Conservation (phyloP, 225 moss, liverwort and hornwort species). For the Bryum argenteum region DNA sequence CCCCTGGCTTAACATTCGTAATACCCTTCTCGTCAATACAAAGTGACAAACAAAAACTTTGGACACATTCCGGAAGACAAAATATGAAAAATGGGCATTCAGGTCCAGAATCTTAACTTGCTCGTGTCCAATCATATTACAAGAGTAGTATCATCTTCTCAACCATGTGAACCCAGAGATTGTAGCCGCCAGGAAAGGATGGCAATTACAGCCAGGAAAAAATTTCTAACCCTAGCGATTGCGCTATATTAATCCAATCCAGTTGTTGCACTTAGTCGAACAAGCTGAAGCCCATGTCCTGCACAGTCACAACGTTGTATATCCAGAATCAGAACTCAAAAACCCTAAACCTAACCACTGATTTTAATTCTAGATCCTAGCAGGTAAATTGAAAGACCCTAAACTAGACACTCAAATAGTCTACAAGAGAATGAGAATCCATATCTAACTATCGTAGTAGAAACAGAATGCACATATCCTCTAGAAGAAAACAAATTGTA, state of each 20-base stretch:
- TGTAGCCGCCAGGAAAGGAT: not conserved
- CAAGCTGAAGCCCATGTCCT: conserved; percentile 76
- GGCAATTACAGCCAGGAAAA: not conserved
- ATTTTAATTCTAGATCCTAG: too few relatives aligned
- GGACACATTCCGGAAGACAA: not conserved
- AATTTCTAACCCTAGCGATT: not conserved
- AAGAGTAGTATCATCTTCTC: not conserved
- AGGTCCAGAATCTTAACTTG: conserved; percentile 17
- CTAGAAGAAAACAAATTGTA: too few relatives aligned
- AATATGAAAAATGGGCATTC: not conserved
- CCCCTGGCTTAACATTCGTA: too few relatives aligned
- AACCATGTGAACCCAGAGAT: conserved; percentile 13
- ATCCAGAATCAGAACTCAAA: not conserved
- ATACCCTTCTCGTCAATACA: too few relatives aligned
- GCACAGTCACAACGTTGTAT: not conserved
- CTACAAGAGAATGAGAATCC: too few relatives aligned
- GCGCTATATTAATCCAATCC: not conserved
- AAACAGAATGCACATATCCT: too few relatives aligned
- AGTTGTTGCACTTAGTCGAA: conserved; percentile 49
- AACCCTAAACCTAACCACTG: conserved; percentile 15
- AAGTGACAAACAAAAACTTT: too few relatives aligned
- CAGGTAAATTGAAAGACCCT: too few relatives aligned
- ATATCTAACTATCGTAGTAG: too few relatives aligned
- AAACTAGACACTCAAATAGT: too few relatives aligned
- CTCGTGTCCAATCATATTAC: conserved; percentile 23